Evolutionary conservation across 768 basidiomycete species (phyloP).

Genomic region (Chlorophyllum brunneum): DNA sequence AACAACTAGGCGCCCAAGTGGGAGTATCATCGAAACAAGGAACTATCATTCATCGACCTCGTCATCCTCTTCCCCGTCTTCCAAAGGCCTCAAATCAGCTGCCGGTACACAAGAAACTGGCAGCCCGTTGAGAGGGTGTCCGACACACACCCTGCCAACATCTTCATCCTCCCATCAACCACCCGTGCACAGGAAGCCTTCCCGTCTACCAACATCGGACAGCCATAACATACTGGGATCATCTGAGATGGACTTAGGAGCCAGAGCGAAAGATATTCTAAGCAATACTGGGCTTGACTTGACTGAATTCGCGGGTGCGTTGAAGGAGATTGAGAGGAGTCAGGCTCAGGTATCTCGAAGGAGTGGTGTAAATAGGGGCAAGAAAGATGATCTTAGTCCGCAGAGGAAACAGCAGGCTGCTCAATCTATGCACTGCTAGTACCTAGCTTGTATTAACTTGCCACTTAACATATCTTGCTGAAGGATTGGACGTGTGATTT

Average conservation of each 20-base stretch:
- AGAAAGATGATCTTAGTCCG: not conserved
- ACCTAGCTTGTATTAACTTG: not conserved
- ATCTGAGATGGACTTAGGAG: not conserved
- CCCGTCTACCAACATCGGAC: no score
- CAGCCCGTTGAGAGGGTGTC: not conserved
- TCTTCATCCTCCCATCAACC: not conserved
- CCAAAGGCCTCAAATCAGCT: not conserved
- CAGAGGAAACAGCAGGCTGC: slow-evolving; percentile 7
- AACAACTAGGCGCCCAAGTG: not conserved
- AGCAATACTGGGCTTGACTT: slow-evolving; percentile 24
- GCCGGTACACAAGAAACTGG: not conserved
- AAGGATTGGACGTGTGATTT: not conserved
- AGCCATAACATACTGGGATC: not conserved
- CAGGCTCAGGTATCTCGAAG: not conserved
- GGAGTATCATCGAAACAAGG: not conserved
- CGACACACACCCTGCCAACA: not conserved
- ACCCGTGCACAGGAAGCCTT: not conserved
- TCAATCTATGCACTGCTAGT: not conserved
- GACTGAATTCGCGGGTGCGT: slow-evolving; percentile 20
- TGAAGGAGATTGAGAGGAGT: slow-evolving; percentile 20
- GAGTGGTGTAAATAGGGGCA: not conserved
- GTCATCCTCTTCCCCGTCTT: not conserved
- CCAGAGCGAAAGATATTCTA: slow-evolving; percentile 18
- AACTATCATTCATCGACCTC: not conserved
- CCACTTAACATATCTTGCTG: no score